Base-by-base conservation (phyloP, 1,284 basidiomycete genomes). In the Phylloporus sp. region DNA sequence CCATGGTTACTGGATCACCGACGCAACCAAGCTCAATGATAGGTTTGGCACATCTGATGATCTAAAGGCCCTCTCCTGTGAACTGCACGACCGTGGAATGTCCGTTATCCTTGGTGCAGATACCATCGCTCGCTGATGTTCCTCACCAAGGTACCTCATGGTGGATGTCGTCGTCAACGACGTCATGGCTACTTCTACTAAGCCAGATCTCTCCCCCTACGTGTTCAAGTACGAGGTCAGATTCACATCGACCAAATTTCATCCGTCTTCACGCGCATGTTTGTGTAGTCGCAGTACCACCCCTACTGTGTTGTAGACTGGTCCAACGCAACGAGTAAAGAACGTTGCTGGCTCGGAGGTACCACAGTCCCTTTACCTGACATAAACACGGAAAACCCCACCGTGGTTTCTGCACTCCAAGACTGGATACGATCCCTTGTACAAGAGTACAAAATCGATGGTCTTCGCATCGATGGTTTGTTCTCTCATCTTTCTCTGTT, bases 301-400 rank as follows among this genome's bases (percentile, higher is more conserved):
- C 74, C 75, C 24, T 80, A 79, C 68, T 75, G 76, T 58, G 76
- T 77, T 54, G 69, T 72, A 18, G 72, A 89, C 69, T 90, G 83
- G 75, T 76, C 70, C 68, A 90, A 92, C 72, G 77, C 82, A 68
- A 91, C 87, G 0, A 84, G 86, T 44, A 80, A 88, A 62, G 87
- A 93, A 74, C 81, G 86, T 73, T 91, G 90, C 77, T 93, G 91
- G 90, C 79, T 93, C 18, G 91, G 90, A 4, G 89, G 91, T 72
- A 79, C 78, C 50, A 80, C 78, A 6, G 78, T 92, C 26, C 80
- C 88, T 11, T 79, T 93, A 10, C 81, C 86, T 17, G 92, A 94
- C 69, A 74, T 92, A 70, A 87, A 93, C 76, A 93, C 92, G 4
- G 90, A 93, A 74, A 81, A 91, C 68, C 72, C 79, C 8, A 71